Evolutionary conservation across 2,329 filamentous ascomycete genomes (phyloP), one percentile per base, ranked within the genome.

Genomic region (Epicoccum sorghinum): DNA sequence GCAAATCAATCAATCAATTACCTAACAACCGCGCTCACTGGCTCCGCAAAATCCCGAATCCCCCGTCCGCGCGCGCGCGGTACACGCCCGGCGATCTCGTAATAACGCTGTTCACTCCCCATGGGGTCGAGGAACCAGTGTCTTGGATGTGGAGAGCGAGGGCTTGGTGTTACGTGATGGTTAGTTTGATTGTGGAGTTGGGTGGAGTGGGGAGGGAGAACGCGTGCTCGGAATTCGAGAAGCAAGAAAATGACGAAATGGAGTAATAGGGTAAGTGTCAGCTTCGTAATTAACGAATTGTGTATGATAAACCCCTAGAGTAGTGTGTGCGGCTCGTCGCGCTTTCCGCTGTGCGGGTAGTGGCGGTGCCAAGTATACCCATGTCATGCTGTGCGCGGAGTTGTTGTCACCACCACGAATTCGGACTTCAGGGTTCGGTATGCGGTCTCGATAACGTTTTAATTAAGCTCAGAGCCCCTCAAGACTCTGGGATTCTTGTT

Each of bases 101-200:
- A 29, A 29, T 54, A 54, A 54, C 10, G 48, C 12, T 44, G 44
- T 48, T 39, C 12, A 22, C 1, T 35, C 51, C 51, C 45, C 51
- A 54, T 35, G 40, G 51, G 39, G 39, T 54, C 24, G 18, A 27
- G 24, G 23, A 27, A 12, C 27, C 7, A 35, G 33, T 10, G 45
- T 32, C 51, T 45, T 48, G 51, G 40, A 14, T 30, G 45, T 48
- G 50, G 50, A 47, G 39, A 53, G 27, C 13, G 10, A 1, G 22
- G n/a, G 38, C 45, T 54, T 54, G 45, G 40, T 44, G 48, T 54
- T 54, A 48, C 51, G 51, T 54, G 45, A 54, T 54, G 3, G 18
- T 18, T 18, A 18, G 18, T 18, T 18, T 18, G 18, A 18, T 18
- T 18, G 18, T 18, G 18, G 18, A 27, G 39, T 25, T 25, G 4